Percentiles rank a stretch among this genome's conserved stretches.
These are phyloP conservation scores for Dipteronia dyeriana DNA, from an alignment of 345 rosid species.

Conservation along the genomic window DNA sequence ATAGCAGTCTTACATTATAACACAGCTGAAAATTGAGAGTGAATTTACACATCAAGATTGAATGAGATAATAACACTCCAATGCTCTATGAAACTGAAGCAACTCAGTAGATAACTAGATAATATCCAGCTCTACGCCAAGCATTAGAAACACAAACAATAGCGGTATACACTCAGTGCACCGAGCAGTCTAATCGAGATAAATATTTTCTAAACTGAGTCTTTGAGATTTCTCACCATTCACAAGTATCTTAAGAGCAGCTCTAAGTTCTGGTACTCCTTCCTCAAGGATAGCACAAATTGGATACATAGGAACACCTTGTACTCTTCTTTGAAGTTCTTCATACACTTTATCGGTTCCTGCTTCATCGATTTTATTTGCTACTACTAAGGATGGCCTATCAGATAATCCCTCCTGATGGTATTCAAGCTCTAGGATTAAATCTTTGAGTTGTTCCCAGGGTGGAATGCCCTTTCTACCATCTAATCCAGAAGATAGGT, in stretches of 20 bases:
- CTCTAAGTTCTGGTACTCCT: slow-evolving; percentile 79
- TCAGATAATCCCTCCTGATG: slow-evolving; percentile 79
- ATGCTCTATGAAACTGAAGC: not conserved
- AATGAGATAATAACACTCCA: not conserved
- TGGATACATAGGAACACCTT: slow-evolving; percentile 61
- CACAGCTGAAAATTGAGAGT: no score
- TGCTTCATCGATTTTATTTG: slow-evolving; percentile 83
- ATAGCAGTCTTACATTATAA: no score
- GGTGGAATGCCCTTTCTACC: slow-evolving; percentile 74
- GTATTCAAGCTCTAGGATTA: slow-evolving; percentile 77
- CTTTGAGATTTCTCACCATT: slow-evolving; percentile 38
- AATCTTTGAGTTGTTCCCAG: slow-evolving; percentile 81
- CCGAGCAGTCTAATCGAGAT: slow-evolving; percentile 34
- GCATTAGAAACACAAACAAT: not conserved
- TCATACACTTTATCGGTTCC: slow-evolving; percentile 62
- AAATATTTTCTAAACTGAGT: slow-evolving; percentile 52
- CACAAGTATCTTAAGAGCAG: slow-evolving; percentile 71
- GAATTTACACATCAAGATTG: not conserved
- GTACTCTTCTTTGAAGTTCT: slow-evolving; percentile 67
- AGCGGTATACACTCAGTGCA: not conserved
- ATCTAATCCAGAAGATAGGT: slow-evolving; percentile 73
- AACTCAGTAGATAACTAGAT: not conserved
- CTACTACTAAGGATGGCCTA: slow-evolving; percentile 74
- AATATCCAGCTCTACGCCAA: not conserved
- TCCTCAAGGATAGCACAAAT: slow-evolving; percentile 85